These are phyloP conservation scores for Mycosarcoma mackinlayi DNA, from an alignment of 1,284 basidiomycete genomes.

Conservation along the genomic window DNA sequence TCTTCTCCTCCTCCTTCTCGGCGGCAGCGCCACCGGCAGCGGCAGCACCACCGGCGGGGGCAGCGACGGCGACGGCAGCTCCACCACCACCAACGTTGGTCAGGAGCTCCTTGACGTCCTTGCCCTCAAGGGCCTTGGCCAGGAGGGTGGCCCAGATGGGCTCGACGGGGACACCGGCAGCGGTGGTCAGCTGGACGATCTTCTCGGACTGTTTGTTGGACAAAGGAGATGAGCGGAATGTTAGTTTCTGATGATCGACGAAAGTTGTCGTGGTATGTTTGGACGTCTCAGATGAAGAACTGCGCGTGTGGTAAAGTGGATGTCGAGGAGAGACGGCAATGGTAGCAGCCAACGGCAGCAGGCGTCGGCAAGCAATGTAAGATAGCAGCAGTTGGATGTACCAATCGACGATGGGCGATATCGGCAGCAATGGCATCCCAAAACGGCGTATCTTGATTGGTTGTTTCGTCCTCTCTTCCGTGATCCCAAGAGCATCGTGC, in stretches of 20 bases:
- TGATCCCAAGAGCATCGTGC: too few species aligned
- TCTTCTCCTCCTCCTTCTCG: conserved; percentile 85
- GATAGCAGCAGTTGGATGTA: too few species aligned
- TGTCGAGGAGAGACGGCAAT: too few species aligned
- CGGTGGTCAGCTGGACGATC: conserved; percentile 82
- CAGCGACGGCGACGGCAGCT: conserved; percentile 71
- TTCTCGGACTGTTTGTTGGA: conserved; percentile 80
- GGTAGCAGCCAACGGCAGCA: too few species aligned
- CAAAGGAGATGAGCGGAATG: neutral
- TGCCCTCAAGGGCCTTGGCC: conserved; percentile 96
- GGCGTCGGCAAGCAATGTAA: too few species aligned
- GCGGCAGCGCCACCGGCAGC: conserved; percentile 76
- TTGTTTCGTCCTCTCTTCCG: too few species aligned
- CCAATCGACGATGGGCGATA: too few species aligned
- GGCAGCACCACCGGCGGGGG: conserved; percentile 74
- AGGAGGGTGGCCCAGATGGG: conserved; percentile 97
- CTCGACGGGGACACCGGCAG: conserved; percentile 88
- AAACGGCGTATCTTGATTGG: too few species aligned
- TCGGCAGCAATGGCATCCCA: too few species aligned
- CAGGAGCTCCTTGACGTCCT: conserved; percentile 94
- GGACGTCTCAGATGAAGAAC: too few species aligned
- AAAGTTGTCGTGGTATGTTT: neutral
- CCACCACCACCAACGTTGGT: conserved; percentile 89
- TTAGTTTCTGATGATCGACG: conserved; percentile 1
- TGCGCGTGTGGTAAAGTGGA: too few species aligned